Evolutionary conservation across 2,329 filamentous ascomycete genomes (phyloP).

Genomic region (Cytospora piceicola): DNA sequence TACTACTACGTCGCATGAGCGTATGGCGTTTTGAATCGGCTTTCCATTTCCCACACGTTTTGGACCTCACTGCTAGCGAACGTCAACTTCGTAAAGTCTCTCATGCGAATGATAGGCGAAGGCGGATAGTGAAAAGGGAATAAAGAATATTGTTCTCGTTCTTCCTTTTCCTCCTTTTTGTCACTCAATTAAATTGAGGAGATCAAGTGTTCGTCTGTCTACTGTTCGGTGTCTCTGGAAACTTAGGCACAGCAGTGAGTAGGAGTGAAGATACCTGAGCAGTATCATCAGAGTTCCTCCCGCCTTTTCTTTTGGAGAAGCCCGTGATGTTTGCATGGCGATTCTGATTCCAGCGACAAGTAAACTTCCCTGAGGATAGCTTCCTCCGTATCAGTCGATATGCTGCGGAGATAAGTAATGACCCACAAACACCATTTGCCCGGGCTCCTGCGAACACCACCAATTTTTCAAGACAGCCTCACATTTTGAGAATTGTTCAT

Average conservation of each 20-base stretch:
- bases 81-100: neutral
- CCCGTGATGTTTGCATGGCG: conserved; percentile 6
- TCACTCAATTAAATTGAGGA: neutral
- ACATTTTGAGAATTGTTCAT: neutral
- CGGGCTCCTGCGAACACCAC: neutral
- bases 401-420: neutral
- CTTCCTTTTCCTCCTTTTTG: neutral
- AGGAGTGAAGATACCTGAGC: conserved; percentile 9
- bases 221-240: neutral
- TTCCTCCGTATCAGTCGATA: neutral
- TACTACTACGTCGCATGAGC: conserved; percentile 27
- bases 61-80: conserved; percentile 1
- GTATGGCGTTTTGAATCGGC: conserved; percentile 26
- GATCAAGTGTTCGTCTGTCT: conserved; percentile 1
- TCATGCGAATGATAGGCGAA: neutral
- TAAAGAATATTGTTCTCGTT: neutral
- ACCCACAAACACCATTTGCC: neutral
- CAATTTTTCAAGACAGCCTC: neutral
- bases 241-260: neutral
- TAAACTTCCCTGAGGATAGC: neutral
- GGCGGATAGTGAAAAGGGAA: neutral
- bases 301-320: neutral
- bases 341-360: neutral
- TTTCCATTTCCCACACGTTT: neutral
- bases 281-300: neutral